Conservation (phyloP, 148 eudicot genomes). For the Camellia lanceoleosa region DNA sequence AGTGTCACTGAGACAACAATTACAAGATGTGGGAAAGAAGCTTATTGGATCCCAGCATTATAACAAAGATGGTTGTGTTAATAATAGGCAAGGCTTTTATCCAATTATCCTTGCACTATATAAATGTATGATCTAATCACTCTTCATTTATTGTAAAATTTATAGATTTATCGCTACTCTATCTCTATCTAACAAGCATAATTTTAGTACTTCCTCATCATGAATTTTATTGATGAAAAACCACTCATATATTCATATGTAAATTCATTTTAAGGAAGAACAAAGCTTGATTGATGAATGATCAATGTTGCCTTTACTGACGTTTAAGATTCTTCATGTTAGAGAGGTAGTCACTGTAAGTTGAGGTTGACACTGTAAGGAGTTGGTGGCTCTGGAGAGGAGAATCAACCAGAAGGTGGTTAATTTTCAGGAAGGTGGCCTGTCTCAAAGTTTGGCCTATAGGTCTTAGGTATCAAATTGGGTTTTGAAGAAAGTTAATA, state of each 20-base stretch:
- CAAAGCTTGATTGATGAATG: background rate
- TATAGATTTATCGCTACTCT: background rate
- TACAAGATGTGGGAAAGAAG: slow-evolving; percentile 86
- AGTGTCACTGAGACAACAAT: slow-evolving; percentile 76
- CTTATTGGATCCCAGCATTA: slow-evolving; percentile 88
- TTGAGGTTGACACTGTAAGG: no score
- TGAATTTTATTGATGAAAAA: background rate
- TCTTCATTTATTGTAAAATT: background rate
- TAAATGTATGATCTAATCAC: background rate
- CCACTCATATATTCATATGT: background rate
- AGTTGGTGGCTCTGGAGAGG: no score
- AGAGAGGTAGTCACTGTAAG: no score
- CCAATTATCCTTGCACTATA: background rate
- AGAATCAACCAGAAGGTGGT: no score
- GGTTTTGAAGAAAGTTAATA: no score
- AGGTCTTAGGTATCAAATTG: no score
- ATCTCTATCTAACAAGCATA: background rate
- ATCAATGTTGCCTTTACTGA: background rate
- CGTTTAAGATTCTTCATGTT: no score
- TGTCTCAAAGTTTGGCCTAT: no score
- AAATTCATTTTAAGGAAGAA: slow-evolving; percentile 6
- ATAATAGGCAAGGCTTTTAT: slow-evolving; percentile 51
- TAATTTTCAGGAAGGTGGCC: no score
- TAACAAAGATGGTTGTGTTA: slow-evolving; percentile 81
- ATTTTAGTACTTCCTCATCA: background rate